Base-by-base conservation (phyloP, 805 yeast genomes). In the Cyberlindnera japonica region DNA sequence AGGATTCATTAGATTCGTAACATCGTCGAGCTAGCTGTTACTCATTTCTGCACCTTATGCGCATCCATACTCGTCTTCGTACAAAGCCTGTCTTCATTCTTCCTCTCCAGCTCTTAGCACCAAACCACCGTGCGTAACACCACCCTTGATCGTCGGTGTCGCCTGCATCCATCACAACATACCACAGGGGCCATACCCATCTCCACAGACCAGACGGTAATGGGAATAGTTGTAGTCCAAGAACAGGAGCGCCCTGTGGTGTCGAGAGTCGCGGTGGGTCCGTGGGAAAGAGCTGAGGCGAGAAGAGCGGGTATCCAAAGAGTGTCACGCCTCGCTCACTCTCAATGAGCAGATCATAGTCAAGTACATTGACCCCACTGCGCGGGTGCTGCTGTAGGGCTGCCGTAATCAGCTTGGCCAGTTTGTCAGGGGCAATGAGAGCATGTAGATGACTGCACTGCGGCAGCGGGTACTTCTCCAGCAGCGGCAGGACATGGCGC, bases 91-190 rank as follows among this genome's bases (percentile, higher is more conserved):
- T 41, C 11, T 44, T 43, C 28, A 47, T 43, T n/a, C 47, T 28
- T 3, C 85, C 86, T 50, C 78, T 76, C 95, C 95, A 85, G 33
- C 59, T 55, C 19, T 49, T 51, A 16, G 74, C 62, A 9, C 64
- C 58, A 44, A 80, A 74, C 18, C 69, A 49, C 61, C 74, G 65
- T 42, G 83, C 69, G 54, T 85, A 86, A 23, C 71, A 57, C 95
- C 95, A 85, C n/a, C 95, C 95, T 53, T 81, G 84, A 51, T 83
- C 90, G 58, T 85, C 95, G 16, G 77, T 83, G 53, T 83, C 88
- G 29, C 64, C 62, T 5, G 63, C 59, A 30, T 43, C 39, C 91
- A 86, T 81, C 43, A 81, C 69, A 3, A 83, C 81, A 51, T 78
- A 81, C 95, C 95, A 85, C 40, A 69, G 65, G 12, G 68, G 68